Base-by-base conservation (phyloP, 1,139 yeast genomes). In the Hansenula sp. region DNA sequence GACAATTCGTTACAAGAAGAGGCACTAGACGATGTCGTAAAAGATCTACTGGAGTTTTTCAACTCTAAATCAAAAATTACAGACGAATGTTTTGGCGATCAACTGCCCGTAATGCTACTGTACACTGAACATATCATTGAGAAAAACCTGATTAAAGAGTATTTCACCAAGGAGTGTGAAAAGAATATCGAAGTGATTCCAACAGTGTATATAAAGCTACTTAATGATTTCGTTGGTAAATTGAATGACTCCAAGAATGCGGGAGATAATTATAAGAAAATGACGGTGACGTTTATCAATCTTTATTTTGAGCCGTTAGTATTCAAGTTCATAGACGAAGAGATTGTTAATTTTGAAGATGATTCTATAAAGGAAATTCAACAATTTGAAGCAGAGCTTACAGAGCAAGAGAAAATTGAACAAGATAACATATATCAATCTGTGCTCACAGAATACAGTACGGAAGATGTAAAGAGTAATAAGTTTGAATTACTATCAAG, bases 151-250 rank as follows among this genome's bases (percentile, higher is more conserved):
- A 66, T 69, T 49, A 74, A 65, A 48, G 79, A 68, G 44, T 65
- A 70, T 13, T 61, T 68, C 40, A 68, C 66, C 6, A 67, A 73
- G 4, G 79, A 81, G 39, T 79, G 77, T 47, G 63, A 75, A 32
- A 77, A 73, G 43, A 73, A 74, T 38, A 57, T 74, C 10, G 54
- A 48, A 10, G 52, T 60, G 21, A 50, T 65, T 13, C 69, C 69
- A 2, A 29, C 39, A 7, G 43, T 64, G 3, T 65, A 63, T 44
- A 40, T 42, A 3, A 41, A 47, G 6, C 38, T 61, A 2, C 42
- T 55, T 16, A 45, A 50, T 26, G 43, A 42, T 4, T 53, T 65
- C 14, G 53, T 62, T 14, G 51, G 52, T 1, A 52, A 50, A 7
- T 43, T 66, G 21, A 34, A 28, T 2, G 52, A 47, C 1, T 63